Evolutionary conservation across 805 yeast species (phyloP), one percentile per base, ranked within the genome.

Genomic region (Yarrowia sp.): DNA sequence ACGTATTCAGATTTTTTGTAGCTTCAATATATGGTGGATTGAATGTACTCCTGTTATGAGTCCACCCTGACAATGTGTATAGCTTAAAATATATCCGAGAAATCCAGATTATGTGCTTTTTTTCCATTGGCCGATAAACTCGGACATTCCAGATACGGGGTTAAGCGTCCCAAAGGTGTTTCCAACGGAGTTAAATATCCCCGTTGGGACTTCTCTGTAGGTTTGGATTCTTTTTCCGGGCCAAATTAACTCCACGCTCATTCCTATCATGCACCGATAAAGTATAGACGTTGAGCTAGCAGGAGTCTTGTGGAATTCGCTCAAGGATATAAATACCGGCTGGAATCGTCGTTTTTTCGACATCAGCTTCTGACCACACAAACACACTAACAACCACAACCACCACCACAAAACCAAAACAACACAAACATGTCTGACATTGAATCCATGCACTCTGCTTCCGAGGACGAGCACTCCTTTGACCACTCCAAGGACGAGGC

Each of bases 201-300:
- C 36, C 36, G 12, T 46, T 46, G n/a, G 49, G 49, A 38, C 4
- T 46, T 28, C 28, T 30, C 14, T 36, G 36, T 24, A 24, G 28
- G 17, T n/a, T 28, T 30, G n/a, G n/a, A n/a, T 6, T 19, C 11
- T 19, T 17, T 19, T 19, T 8, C 8, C 30, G 30, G 30, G 19
- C 6, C 43, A 10, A 14, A 17, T 30, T n/a, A 32, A 44, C 26
- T 44, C 49, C 38, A 32, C 30, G 14, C n/a, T n/a, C n/a, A 19
- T 51, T 51, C 43, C 59, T 51, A 51, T 51, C 59, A 51, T 51
- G 59, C 59, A 51, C 43, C 59, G 59, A 51, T 51, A 51, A 51
- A 51, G 59, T 51, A 51, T 35, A 51, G 44, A 17, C 59, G 59
- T 51, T 51, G 41, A 12, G 43, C 24, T n/a, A n/a, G 59, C 43